Percentiles rank a stretch among this genome's conserved stretches.
Evolutionary conservation across 108 stramenopile species (phyloP).

Genomic region (Cyclotella distinguenda): DNA sequence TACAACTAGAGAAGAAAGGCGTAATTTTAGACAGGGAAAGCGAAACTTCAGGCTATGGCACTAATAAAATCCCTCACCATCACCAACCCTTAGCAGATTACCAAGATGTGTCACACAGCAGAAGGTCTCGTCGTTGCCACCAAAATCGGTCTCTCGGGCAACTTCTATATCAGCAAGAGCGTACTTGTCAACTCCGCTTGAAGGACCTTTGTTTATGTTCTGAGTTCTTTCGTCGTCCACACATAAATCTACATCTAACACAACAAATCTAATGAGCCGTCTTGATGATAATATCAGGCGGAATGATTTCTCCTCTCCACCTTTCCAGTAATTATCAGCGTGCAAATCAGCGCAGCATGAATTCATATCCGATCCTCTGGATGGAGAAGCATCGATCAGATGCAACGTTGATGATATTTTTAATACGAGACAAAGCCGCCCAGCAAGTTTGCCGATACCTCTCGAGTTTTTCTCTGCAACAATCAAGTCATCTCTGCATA

Average conservation of each 20-base stretch:
- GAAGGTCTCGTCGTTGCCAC: constrained; percentile 85
- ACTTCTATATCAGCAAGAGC: constrained; percentile 93
- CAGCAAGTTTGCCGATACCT: constrained; percentile 70
- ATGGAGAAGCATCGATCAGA: constrained; percentile 74
- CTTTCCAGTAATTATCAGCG: constrained; percentile 72
- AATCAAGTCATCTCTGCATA: constrained; percentile 96
- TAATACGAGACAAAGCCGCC: constrained; percentile 68
- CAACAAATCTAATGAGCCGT: constrained; percentile 83
- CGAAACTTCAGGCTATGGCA: too few species aligned
- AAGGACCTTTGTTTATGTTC: constrained; percentile 39
- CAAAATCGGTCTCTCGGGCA: constrained; percentile 90
- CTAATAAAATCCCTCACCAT: too few species aligned
- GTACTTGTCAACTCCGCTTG: constrained; percentile 54
- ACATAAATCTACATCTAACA: constrained; percentile 90
- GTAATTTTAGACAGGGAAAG: too few species aligned
- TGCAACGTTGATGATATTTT: constrained; percentile 67
- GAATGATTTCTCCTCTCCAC: constrained; percentile 68
- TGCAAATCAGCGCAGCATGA: constrained; percentile 46
- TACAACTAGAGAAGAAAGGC: too few species aligned
- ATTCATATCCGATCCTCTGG: constrained; percentile 40
- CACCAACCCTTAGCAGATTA: constrained; percentile 87
- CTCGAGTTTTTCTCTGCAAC: constrained; percentile 70
- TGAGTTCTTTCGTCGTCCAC: constrained; percentile 16
- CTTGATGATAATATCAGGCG: constrained; percentile 62
- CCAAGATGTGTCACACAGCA: constrained; percentile 93